Conservation (phyloP, 345 rosid genomes). For the Corchorus olitorius region DNA sequence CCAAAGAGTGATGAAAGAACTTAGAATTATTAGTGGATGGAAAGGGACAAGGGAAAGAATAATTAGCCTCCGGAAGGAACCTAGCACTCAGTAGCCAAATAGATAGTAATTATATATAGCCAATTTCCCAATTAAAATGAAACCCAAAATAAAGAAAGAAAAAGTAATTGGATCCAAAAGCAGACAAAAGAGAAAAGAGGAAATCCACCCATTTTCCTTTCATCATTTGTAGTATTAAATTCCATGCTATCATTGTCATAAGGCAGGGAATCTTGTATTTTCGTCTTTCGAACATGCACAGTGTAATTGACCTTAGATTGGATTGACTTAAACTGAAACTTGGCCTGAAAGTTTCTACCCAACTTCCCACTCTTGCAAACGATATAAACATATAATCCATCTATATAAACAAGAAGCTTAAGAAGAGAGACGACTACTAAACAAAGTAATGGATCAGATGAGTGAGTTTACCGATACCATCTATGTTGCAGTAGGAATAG, state of each 20-base stretch:
- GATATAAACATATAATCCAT: too few relatives aligned
- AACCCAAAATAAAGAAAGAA: neutral
- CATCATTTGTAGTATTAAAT: neutral
- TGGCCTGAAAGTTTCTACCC: neutral
- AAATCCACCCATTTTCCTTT: neutral
- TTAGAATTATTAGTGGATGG: too few relatives aligned
- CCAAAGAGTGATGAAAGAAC: too few relatives aligned
- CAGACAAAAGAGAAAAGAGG: neutral
- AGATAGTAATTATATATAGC: too few relatives aligned
- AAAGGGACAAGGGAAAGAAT: too few relatives aligned
- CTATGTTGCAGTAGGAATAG: slow-evolving; percentile 63
- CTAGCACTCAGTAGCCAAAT: neutral
- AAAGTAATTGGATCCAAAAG: neutral
- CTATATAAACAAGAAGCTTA: neutral
- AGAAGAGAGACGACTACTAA: slow-evolving; percentile 18
- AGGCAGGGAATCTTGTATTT: slow-evolving; percentile 9
- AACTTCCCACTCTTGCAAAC: neutral
- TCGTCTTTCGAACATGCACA: neutral
- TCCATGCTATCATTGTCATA: neutral
- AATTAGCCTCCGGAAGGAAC: neutral
- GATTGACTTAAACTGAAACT: neutral
- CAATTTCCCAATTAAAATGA: neutral
- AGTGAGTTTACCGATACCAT: slow-evolving; percentile 40
- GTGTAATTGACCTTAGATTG: neutral
- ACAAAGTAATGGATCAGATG: slow-evolving; percentile 30